Conservation (phyloP, 371 early-diverging fungal genomes). For the Chytridiales sp. region DNA sequence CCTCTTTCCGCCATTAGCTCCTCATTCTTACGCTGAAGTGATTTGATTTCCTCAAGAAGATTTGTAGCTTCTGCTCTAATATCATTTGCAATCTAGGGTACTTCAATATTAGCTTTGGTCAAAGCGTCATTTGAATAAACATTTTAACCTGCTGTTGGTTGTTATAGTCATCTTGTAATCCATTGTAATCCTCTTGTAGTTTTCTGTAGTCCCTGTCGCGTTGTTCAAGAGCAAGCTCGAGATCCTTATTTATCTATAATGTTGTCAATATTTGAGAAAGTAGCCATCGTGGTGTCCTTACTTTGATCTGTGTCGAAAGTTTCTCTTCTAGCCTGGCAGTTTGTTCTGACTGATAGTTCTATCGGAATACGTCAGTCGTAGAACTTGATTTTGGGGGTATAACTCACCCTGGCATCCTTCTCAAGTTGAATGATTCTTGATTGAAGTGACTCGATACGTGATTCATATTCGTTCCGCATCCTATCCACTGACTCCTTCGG, state of each 20-base stretch:
- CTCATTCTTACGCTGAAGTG: constrained; percentile 62
- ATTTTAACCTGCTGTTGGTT: constrained; percentile 66
- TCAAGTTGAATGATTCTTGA: constrained; percentile 31
- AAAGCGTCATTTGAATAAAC: background rate
- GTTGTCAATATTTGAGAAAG: background rate
- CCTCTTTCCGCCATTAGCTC: constrained; percentile 52
- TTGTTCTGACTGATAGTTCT: constrained; percentile 1
- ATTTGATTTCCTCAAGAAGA: constrained; percentile 69
- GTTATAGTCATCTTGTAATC: constrained; percentile 68
- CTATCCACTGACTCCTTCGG: constrained; percentile 25
- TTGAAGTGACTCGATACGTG: constrained; percentile 27
- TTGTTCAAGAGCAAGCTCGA: constrained; percentile 27
- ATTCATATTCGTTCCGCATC: constrained; percentile 31
- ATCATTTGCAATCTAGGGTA: constrained; percentile 63
- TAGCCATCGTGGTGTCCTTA: constrained; percentile 15
- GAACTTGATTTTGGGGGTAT: background rate
- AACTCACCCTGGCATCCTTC: constrained; percentile 17
- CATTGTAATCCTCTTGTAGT: constrained; percentile 61
- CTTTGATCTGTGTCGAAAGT: constrained; percentile 22
- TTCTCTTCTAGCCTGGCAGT: constrained; percentile 26
- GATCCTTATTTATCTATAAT: constrained; percentile 20
- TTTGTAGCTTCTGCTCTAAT: constrained; percentile 72
- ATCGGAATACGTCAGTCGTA: background rate
- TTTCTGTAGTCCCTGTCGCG: constrained; percentile 53
- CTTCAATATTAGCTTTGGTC: constrained; percentile 2